A percentile compares a stretch with the other conserved stretches of the same genome.
These are phyloP conservation scores for Diaporthe citriasiana DNA, from an alignment of 2,329 filamentous ascomycete genomes.

Conservation along the genomic window DNA sequence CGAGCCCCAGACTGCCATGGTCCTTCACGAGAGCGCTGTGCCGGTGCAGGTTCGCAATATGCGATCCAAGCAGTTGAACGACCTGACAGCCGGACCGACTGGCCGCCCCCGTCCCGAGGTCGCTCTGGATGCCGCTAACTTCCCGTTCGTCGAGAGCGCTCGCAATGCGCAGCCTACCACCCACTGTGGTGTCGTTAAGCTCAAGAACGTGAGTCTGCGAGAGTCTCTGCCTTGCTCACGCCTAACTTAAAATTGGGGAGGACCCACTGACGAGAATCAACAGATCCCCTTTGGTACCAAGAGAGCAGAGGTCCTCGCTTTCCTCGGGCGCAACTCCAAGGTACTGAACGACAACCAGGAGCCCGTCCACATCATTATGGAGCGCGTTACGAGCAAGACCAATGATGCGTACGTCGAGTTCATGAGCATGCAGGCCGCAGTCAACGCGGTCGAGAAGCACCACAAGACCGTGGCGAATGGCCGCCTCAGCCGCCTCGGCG, in stretches of 20 bases:
- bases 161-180: slow-evolving; percentile 47
- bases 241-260: too few species aligned
- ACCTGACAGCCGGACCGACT: slow-evolving; percentile 51
- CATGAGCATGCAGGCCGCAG: slow-evolving; percentile 64
- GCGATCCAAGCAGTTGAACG: slow-evolving; percentile 56
- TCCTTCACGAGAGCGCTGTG: slow-evolving; percentile 25
- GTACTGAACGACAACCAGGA: slow-evolving; percentile 68
- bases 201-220: slow-evolving; percentile 62
- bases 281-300: slow-evolving; percentile 70
- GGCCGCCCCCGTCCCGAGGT: slow-evolving; percentile 53
- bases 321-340: slow-evolving; percentile 70
- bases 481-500: slow-evolving; percentile 66
- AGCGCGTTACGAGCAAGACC: slow-evolving; percentile 73
- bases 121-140: slow-evolving; percentile 56
- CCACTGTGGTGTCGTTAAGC: slow-evolving; percentile 61
- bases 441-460: slow-evolving; percentile 65
- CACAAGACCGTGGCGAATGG: slow-evolving; percentile 55
- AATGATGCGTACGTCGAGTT: slow-evolving; percentile 74
- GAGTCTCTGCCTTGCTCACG: neutral
- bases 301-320: slow-evolving; percentile 69
- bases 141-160: slow-evolving; percentile 62
- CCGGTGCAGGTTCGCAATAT: slow-evolving; percentile 45
- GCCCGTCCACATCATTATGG: slow-evolving; percentile 75
- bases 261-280: neutral
- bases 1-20: slow-evolving; percentile 27